Base-by-base conservation (phyloP, 176 grass and related monocot species). In the Oryza glumipatula region DNA sequence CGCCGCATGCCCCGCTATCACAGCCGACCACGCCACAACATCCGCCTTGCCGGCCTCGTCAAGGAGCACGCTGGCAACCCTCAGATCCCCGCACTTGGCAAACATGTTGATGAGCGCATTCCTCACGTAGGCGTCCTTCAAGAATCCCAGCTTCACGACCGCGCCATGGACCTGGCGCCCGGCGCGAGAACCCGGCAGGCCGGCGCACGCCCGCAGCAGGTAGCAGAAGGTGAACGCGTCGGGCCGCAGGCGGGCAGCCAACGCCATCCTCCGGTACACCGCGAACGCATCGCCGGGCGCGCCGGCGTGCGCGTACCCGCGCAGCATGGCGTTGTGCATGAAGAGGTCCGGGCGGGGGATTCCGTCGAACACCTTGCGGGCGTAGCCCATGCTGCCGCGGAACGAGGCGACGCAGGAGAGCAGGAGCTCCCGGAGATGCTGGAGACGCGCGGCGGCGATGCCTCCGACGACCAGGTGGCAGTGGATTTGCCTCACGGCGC, bases 61-160 rank as follows among this genome's bases (percentile, higher is more conserved):
- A 58, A 86, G 81, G 79, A 92, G 83, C n/a, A 5, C 24, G 6
- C 54, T 16, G 1, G 83, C 83, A 11, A 70, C 17, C 9, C 22
- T 26, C 76, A 92, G 77, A 67, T 89, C 70, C 21, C 87, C 80
- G 3, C 90, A 87, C 4, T 76, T 86, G 32, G 87, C 83, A 2
- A 89, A 71, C 68, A 92, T 76, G 22, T 89, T 89, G 56, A 89
- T 89, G 2, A 92, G 80, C 19, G 84, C 76, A 22, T 92, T 89
- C 72, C 87, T 86, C 7, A 87, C 49, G 15, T 81, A 89, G 1
- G 70, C 65, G 7, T 86, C 87, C 6, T 19, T 75, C 49, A 80
- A 32, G n/a, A 86, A 86, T 0, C 86, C 83, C 15, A 92, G 83
- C 69, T 86, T 89, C 52, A 82, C 13, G 12, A 85, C 28, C 4